phyloP scores from a whole-genome alignment of 2,329 filamentous ascomycete genomes.

The Monilinia fructicola region DNA sequence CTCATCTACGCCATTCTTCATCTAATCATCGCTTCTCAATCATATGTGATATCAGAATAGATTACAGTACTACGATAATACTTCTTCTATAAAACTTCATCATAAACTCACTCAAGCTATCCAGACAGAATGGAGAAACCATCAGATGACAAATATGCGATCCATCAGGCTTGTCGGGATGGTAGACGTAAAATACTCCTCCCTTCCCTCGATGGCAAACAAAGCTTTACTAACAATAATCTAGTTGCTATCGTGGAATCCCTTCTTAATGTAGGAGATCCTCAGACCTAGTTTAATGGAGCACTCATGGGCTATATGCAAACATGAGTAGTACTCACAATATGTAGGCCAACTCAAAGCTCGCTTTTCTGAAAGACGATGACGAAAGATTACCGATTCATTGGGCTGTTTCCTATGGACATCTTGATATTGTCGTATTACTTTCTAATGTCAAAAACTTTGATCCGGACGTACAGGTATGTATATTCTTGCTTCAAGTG shows the following conservation, averaged over 20 bases:
- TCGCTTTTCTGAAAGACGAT: conserved; percentile 70
- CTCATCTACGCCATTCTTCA: no score
- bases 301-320: neutral
- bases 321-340: conserved; percentile 21
- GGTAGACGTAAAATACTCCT: conserved; percentile 65
- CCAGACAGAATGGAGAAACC: conserved; percentile 19
- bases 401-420: conserved; percentile 89
- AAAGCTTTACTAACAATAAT: conserved; percentile 32
- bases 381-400: conserved; percentile 90
- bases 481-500: conserved; percentile 17
- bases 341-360: conserved; percentile 71
- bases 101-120: neutral
- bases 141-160: conserved; percentile 65
- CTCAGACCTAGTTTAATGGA: neutral
- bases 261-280: conserved; percentile 60
- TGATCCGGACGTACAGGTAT: conserved; percentile 77
- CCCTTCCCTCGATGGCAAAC: conserved; percentile 6
- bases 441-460: conserved; percentile 71
- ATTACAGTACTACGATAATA: no score
- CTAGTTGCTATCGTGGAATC: conserved; percentile 71
- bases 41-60: no score
- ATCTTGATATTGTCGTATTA: conserved; percentile 69
- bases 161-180: conserved; percentile 84
- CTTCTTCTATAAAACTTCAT: neutral
- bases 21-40: no score